These are phyloP conservation scores for Pisolithus sp. DNA, from an alignment of 768 basidiomycete species.

Conservation along the genomic window DNA sequence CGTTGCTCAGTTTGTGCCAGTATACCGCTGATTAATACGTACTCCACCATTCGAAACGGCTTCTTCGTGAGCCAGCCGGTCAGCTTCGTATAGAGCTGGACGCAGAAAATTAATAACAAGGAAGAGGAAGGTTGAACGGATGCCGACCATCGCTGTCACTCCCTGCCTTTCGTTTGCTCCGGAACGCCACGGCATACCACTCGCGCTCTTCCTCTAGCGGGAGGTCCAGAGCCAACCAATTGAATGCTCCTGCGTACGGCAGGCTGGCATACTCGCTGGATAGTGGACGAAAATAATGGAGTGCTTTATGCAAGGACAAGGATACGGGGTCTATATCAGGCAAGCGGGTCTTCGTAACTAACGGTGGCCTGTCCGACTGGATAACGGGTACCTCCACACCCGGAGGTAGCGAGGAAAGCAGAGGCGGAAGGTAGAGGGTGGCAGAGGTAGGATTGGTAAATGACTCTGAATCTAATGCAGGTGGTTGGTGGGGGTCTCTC, in stretches of 20 bases:
- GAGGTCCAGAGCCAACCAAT: conserved; percentile 71
- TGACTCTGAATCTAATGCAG: conserved; percentile 40
- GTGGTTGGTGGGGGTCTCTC: conserved; percentile 50
- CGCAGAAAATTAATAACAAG: not conserved
- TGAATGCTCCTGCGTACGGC: conserved; percentile 77
- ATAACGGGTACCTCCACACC: conserved; percentile 24
- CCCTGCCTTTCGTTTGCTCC: conserved; percentile 65
- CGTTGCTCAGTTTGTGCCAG: conserved; percentile 5
- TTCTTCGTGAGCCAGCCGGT: conserved; percentile 86
- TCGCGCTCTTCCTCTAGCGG: conserved; percentile 70
- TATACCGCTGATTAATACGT: conserved; percentile 22
- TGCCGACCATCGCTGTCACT: conserved; percentile 61
- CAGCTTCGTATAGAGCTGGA: conserved; percentile 81
- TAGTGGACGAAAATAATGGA: conserved; percentile 68
- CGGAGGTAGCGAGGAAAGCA: conserved; percentile 69
- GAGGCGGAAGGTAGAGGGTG: conserved; percentile 78
- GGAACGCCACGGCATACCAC: conserved; percentile 92
- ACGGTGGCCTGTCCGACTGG: conserved; percentile 33
- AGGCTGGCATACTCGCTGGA: conserved; percentile 53
- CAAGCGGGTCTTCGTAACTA: conserved; percentile 65
- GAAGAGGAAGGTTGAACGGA: not conserved
- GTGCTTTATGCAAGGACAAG: conserved; percentile 76
- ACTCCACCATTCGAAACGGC: conserved; percentile 84
- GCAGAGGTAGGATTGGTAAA: conserved; percentile 35
- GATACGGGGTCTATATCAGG: conserved; percentile 85